Evolutionary conservation across 768 basidiomycete genomes (phyloP).

Genomic region (Suillus lakei): DNA sequence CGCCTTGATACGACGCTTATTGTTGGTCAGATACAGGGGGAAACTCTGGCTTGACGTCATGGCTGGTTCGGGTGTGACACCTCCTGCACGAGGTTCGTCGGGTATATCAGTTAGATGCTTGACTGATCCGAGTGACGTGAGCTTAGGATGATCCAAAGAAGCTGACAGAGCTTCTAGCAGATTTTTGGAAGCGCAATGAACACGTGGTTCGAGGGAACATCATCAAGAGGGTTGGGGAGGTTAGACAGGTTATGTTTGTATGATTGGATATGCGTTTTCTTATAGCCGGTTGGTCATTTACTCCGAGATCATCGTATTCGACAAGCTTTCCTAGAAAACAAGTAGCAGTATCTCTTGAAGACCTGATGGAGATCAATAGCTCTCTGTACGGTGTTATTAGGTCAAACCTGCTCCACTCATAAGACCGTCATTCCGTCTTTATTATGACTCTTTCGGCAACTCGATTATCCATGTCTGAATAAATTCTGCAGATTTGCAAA

Average conservation of each 20-base stretch:
- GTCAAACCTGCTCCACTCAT: not conserved
- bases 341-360: not conserved
- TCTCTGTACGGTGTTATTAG: not conserved
- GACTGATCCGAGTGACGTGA: conserved; percentile 2
- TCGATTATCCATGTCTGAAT: not conserved
- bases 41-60: conserved; percentile 98
- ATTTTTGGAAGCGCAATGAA: conserved; percentile 95
- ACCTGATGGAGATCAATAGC: not conserved
- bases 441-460: not conserved
- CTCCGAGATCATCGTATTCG: no score
- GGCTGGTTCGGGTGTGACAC: conserved; percentile 71
- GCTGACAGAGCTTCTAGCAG: conserved; percentile 78
- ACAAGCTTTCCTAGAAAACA: no score
- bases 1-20: conserved; percentile 90
- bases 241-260: not conserved
- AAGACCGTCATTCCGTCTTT: not conserved
- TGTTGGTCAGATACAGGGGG: conserved; percentile 95
- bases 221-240: conserved; percentile 60
- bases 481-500: no score
- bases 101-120: conserved; percentile 1
- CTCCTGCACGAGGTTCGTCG: conserved; percentile 86
- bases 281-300: no score
- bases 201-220: conserved; percentile 55
- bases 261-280: no score
- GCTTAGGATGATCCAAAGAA: conserved; percentile 82